Evolutionary conservation across 495 filamentous ascomycete species (phyloP), one percentile per base, ranked within the genome.

Genomic region (Penicillium canariense): DNA sequence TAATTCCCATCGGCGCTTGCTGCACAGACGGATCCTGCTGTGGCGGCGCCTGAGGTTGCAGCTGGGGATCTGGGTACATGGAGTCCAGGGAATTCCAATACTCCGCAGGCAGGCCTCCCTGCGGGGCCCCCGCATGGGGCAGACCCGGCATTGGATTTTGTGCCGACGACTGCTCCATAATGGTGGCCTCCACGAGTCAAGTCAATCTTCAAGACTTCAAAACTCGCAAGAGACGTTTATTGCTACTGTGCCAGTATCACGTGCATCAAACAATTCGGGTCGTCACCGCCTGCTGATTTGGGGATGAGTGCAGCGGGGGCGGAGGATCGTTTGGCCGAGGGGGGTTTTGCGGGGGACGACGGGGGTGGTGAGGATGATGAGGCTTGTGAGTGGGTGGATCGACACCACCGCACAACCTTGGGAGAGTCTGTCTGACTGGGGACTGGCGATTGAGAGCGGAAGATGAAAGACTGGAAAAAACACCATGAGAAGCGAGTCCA

Each of bases 111-210:
- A 71, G 50, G 20, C 63, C 54, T 14, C 49, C 55, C 30, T 68
- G 59, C 15, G 63, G 55, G 42, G 67, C 62, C 42, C 65, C 48
- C n/a, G 59, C 56, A 59, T 65, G 63, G 28, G 64, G 62, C 53
- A 73, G 44, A 17, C 67, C 67, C 48, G 60, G 62, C 66, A 75
- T 62, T 20, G 67, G 48, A 53, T 67, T 68, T 46, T 70, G 69
- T 38, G 66, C 55, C 28, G 69, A 60, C 22, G 70, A 66, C 61
- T 71, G 75, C 59, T 77, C 75, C 75, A 77, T 77, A 45, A 49
- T 69, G 52, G 39, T 36, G 23, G 6, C 34, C 17, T 36, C 47
- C 18, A 34, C 46, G 18, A 32, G 17, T 15, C n/a, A 31, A 18
- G 10, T 32, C 46, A 43, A 20, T 25, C 22, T 4, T 50, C 26